phyloP scores from a whole-genome alignment of 164 flowering plant species.

The Aristolochia contorta region DNA sequence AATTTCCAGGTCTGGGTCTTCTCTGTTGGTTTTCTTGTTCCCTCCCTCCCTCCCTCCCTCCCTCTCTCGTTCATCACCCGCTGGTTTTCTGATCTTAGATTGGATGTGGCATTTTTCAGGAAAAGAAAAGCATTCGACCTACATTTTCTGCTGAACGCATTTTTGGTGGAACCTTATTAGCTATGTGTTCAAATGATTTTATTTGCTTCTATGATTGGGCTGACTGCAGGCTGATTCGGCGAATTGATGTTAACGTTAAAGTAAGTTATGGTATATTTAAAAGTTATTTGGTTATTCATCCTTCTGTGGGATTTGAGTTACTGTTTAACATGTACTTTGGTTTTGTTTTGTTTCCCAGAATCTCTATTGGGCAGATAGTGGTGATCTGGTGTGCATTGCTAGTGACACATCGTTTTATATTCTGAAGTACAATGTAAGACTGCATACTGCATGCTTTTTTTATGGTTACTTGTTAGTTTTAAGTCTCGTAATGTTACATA shows the following conservation, averaged over 20 bases:
- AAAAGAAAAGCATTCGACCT: constrained; percentile 82
- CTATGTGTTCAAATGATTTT: constrained; percentile 96
- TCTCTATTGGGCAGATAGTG: constrained; percentile 98
- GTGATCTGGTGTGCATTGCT: constrained; percentile 88
- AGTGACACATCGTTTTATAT: constrained; percentile 90
- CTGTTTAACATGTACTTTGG: not conserved
- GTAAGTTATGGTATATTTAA: constrained; percentile 28
- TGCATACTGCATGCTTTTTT: not conserved
- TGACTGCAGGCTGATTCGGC: constrained; percentile 83
- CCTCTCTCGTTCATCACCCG: not conserved
- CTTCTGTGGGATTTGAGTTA: not conserved
- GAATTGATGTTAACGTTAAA: constrained; percentile 90
- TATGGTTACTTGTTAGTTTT: too few relatives aligned
- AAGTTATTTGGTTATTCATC: not conserved
- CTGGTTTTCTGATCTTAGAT: not conserved
- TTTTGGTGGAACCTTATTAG: constrained; percentile 77
- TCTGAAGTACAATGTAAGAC: constrained; percentile 85
- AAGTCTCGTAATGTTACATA: too few relatives aligned
- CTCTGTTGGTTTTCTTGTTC: not conserved
- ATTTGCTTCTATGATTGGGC: constrained; percentile 98
- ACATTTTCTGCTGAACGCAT: constrained; percentile 92
- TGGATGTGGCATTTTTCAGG: constrained; percentile 42
- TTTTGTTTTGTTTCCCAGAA: constrained; percentile 38
- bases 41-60: not conserved
- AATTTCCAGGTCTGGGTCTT: constrained; percentile 58